These are phyloP conservation scores for Clathrus columnatus DNA, from an alignment of 768 basidiomycete species.

Conservation along the genomic window DNA sequence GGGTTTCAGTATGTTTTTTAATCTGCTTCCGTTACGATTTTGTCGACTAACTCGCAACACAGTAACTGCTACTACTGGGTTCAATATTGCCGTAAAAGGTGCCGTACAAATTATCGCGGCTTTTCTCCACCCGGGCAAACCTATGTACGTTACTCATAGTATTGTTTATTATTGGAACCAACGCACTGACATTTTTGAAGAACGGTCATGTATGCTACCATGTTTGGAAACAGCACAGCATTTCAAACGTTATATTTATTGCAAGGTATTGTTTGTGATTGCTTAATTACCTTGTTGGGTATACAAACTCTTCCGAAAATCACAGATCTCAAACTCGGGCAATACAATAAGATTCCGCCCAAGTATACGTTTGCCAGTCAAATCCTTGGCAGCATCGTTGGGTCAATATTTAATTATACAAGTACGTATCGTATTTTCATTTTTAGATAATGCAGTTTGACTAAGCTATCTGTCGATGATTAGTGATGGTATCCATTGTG, in stretches of 20 bases:
- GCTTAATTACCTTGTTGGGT: constrained; percentile 6
- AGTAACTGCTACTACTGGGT: constrained; percentile 32
- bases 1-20: constrained; percentile 31
- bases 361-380: constrained; percentile 40
- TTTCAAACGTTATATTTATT: constrained; percentile 46
- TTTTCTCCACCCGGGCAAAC: constrained; percentile 40
- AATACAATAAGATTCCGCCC: constrained; percentile 47
- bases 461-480: not conserved
- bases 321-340: constrained; percentile 45
- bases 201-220: constrained; percentile 46
- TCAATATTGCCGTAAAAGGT: constrained; percentile 38
- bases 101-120: constrained; percentile 43
- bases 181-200: constrained; percentile 25
- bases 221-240: constrained; percentile 44
- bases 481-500: constrained; percentile 44
- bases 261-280: constrained; percentile 29
- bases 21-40: not conserved
- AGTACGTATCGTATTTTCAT: constrained; percentile 23
- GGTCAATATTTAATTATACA: constrained; percentile 44
- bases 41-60: not conserved
- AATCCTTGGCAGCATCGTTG: constrained; percentile 41
- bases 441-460: not conserved
- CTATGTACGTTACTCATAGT: constrained; percentile 34
- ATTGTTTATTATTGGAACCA: no score
- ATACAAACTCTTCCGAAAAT: constrained; percentile 13